These are phyloP conservation scores for Amniculicola lignicola DNA, from an alignment of 495 filamentous ascomycete genomes.

Conservation along the genomic window DNA sequence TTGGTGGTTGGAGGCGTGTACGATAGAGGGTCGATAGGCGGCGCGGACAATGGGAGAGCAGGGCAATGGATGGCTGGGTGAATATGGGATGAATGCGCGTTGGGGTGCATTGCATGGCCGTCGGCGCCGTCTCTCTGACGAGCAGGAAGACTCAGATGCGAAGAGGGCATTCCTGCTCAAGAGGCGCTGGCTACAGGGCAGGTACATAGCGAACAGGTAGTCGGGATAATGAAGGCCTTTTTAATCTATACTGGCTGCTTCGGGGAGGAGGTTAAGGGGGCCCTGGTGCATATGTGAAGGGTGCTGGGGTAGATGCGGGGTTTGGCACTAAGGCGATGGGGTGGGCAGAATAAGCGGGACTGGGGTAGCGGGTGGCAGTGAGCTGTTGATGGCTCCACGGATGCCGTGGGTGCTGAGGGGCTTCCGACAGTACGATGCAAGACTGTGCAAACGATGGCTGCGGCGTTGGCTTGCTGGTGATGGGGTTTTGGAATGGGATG, in stretches of 20 bases:
- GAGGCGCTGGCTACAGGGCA: neutral
- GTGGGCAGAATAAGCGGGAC: too few species aligned
- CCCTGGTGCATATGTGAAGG: constrained; percentile 3
- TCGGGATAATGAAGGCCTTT: constrained; percentile 11
- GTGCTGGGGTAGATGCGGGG: too few species aligned
- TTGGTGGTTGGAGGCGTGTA: constrained; percentile 11
- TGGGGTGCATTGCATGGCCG: constrained; percentile 12
- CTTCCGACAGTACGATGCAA: too few species aligned
- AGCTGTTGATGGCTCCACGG: too few species aligned
- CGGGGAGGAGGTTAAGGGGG: neutral
- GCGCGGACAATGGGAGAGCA: neutral
- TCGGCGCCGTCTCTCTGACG: neutral
- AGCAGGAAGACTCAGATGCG: neutral
- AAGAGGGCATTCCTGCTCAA: too few species aligned
- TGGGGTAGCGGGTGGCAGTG: too few species aligned
- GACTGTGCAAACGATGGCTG: too few species aligned
- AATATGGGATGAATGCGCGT: neutral
- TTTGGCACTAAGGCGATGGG: too few species aligned
- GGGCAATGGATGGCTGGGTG: neutral
- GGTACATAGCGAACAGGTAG: constrained; percentile 18
- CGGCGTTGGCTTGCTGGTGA: too few species aligned
- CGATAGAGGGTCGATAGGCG: constrained; percentile 15
- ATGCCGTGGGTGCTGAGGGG: too few species aligned
- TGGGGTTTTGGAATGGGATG: too few species aligned
- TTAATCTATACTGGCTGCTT: constrained; percentile 16